Evolutionary conservation across 2,329 filamentous ascomycete genomes (phyloP).

Genomic region (Aspergillus novofumigatus): DNA sequence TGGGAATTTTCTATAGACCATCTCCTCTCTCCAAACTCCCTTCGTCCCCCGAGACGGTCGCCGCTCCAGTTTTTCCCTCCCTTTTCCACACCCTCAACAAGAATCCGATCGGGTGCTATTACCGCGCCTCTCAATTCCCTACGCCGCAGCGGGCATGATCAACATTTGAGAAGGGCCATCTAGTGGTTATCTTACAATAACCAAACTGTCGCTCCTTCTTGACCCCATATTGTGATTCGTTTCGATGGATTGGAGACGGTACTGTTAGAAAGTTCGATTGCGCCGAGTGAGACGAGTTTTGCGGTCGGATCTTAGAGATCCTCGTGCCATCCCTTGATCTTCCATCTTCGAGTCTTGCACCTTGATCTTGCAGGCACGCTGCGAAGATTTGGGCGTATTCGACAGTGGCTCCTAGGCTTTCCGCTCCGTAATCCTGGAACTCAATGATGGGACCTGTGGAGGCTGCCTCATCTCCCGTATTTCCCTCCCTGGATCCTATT

Average conservation of each 20-base stretch:
- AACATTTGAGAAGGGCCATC: not conserved
- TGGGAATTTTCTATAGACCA: not conserved
- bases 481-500: slow-evolving; percentile 37
- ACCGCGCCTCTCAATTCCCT: slow-evolving; percentile 4
- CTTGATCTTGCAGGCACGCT: slow-evolving; percentile 1
- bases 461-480: slow-evolving; percentile 33
- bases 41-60: not conserved
- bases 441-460: slow-evolving; percentile 36
- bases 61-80: slow-evolving; percentile 11
- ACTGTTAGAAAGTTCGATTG: slow-evolving; percentile 7
- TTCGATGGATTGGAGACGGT: slow-evolving; percentile 6
- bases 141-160: not conserved
- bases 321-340: not conserved
- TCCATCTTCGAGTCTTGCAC: not conserved
- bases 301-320: slow-evolving; percentile 1
- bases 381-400: slow-evolving; percentile 5
- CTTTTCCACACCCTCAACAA: slow-evolving; percentile 7
- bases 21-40: not conserved
- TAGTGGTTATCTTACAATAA: not conserved
- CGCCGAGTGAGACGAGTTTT: slow-evolving; percentile 6
- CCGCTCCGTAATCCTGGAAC: slow-evolving; percentile 3
- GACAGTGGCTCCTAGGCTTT: slow-evolving; percentile 6
- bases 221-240: not conserved
- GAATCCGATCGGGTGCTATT: slow-evolving; percentile 1
- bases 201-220: not conserved